Percentiles rank a stretch among this genome's conserved stretches.
phyloP scores from a whole-genome alignment of 139 green algal species.

The Volvox africanus region DNA sequence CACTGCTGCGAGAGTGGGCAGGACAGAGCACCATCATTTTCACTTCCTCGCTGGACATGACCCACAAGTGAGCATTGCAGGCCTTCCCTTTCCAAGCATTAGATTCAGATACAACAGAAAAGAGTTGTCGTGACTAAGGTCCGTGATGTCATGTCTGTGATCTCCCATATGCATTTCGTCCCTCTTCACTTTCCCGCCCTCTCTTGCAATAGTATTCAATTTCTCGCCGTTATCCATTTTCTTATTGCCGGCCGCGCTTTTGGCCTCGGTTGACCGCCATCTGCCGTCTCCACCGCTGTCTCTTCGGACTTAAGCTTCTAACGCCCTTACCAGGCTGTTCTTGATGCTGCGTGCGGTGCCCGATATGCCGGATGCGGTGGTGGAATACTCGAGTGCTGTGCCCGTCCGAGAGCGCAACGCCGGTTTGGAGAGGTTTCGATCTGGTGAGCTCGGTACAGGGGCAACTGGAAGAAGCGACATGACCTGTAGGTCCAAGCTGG shows the following conservation, averaged over 20 bases:
- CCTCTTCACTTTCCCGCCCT: too few relatives aligned
- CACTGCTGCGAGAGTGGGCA: conserved; percentile 75
- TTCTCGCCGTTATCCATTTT: too few relatives aligned
- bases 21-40: conserved; percentile 84
- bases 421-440: conserved; percentile 64
- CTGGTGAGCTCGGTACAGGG: conserved; percentile 38
- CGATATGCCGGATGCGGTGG: conserved; percentile 45
- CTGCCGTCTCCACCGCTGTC: background rate
- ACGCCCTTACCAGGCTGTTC: conserved; percentile 64
- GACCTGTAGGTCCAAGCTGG: too few relatives aligned
- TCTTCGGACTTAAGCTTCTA: background rate
- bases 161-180: too few relatives aligned
- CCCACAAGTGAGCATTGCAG: conserved; percentile 63
- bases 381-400: conserved; percentile 74
- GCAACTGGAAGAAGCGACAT: too few relatives aligned
- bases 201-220: too few relatives aligned
- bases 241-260: too few relatives aligned
- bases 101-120: too few relatives aligned
- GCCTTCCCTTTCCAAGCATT: too few relatives aligned
- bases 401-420: conserved; percentile 10
- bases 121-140: too few relatives aligned
- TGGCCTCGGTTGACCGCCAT: background rate
- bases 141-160: too few relatives aligned
- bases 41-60: conserved; percentile 85
- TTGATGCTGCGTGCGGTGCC: conserved; percentile 63